These are phyloP conservation scores for Cyberlindnera maritima DNA, from an alignment of 805 yeast genomes.

Conservation along the genomic window DNA sequence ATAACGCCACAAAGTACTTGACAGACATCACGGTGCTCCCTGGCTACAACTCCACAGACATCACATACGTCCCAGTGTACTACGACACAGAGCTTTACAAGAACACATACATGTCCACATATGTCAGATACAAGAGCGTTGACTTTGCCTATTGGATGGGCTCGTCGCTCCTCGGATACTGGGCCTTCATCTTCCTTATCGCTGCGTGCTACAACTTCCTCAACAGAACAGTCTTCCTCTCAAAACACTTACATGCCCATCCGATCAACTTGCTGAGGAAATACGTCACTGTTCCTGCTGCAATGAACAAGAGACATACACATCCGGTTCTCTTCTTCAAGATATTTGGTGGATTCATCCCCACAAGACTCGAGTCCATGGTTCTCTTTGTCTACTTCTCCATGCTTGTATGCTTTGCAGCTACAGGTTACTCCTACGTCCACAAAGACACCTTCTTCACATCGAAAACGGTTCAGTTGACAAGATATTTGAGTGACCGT, in stretches of 20 bases:
- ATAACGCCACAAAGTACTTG: conserved; percentile 44
- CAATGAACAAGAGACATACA: conserved; percentile 19
- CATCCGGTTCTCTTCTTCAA: conserved; percentile 17
- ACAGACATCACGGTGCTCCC: conserved; percentile 31
- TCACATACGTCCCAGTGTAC: conserved; percentile 37
- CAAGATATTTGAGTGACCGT: conserved; percentile 29
- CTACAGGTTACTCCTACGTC: conserved; percentile 21
- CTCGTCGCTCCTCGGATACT: conserved; percentile 44
- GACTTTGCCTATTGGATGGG: conserved; percentile 46
- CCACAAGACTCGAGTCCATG: conserved; percentile 28
- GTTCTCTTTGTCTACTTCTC: conserved; percentile 35
- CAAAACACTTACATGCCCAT: conserved; percentile 15
- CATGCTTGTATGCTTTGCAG: conserved; percentile 13
- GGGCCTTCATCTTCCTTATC: conserved; percentile 43
- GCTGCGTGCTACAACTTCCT: conserved; percentile 33
- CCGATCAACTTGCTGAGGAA: conserved; percentile 19
- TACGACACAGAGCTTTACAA: conserved; percentile 28
- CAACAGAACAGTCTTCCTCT: conserved; percentile 17
- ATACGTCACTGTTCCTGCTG: conserved; percentile 18
- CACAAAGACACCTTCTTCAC: conserved; percentile 22
- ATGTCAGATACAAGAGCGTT: conserved; percentile 33
- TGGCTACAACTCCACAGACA: conserved; percentile 34
- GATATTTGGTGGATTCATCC: conserved; percentile 22
- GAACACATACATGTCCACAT: conserved; percentile 26
- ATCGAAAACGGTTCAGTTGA: conserved; percentile 15